phyloP scores from a whole-genome alignment of 176 grass and related monocot genomes.

The Triticum timopheevii region DNA sequence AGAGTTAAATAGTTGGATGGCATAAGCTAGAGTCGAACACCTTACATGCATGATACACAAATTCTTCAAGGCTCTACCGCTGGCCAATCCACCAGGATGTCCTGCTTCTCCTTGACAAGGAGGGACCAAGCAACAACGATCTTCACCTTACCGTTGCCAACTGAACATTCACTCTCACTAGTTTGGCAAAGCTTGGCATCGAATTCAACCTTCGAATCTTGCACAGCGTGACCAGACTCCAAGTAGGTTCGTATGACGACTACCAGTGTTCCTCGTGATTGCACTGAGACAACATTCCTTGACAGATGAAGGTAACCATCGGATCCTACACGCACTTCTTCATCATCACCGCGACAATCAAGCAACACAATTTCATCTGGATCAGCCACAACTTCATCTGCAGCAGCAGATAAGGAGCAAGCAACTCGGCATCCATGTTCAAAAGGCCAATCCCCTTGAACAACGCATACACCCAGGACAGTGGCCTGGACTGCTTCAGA shows the following conservation, averaged over 20 bases:
- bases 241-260: not conserved
- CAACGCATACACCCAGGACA: not conserved
- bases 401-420: not conserved
- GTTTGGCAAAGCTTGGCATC: not conserved
- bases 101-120: not conserved
- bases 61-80: not conserved
- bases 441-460: not conserved
- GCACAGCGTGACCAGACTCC: not conserved
- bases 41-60: not conserved
- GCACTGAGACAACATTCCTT: not conserved
- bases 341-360: not conserved
- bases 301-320: not conserved
- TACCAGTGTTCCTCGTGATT: not conserved
- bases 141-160: not conserved
- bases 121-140: not conserved
- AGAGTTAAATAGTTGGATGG: not conserved
- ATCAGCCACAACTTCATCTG: too few species aligned
- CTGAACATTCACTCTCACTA: not conserved
- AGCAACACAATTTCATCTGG: not conserved
- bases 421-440: not conserved
- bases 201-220: not conserved
- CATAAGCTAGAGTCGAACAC: too few species aligned
- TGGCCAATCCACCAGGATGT: not conserved
- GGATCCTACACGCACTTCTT: not conserved
- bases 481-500: not conserved